Conservation (phyloP, 805 yeast genomes). For the Starmera quercuum region DNA sequence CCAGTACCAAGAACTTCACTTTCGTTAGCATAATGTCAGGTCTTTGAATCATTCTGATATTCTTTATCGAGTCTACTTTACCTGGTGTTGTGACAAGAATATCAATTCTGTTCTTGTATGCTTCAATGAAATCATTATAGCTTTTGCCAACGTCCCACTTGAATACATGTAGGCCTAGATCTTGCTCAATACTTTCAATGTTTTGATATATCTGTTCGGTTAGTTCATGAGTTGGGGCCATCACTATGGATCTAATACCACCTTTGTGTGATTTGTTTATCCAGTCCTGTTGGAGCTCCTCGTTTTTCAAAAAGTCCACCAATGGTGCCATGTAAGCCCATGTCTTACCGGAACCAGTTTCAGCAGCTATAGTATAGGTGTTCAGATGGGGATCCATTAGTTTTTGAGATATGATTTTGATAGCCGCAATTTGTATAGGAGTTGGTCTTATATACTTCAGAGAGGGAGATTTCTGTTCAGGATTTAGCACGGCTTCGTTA, state of each 20-base stretch:
- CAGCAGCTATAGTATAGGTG: constrained; percentile 82
- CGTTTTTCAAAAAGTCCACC: constrained; percentile 56
- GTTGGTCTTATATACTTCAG: constrained; percentile 41
- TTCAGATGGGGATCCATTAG: constrained; percentile 36
- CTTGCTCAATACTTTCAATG: constrained; percentile 23
- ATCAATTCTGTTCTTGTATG: constrained; percentile 53
- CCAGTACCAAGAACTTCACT: constrained; percentile 64
- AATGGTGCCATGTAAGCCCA: constrained; percentile 83
- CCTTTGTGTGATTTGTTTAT: constrained; percentile 26
- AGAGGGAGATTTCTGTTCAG: constrained; percentile 4
- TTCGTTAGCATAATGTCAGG: constrained; percentile 32
- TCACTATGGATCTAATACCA: constrained; percentile 59
- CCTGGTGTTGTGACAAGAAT: constrained; percentile 83
- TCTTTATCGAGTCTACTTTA: constrained; percentile 39
- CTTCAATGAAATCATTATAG: constrained; percentile 42
- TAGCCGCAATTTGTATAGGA: constrained; percentile 76
- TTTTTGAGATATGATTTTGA: constrained; percentile 27
- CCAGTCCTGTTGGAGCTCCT: constrained; percentile 32
- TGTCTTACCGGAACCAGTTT: constrained; percentile 96
- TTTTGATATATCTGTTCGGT: constrained; percentile 66
- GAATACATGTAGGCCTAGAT: constrained; percentile 36
- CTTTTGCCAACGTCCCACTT: constrained; percentile 61
- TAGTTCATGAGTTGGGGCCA: constrained; percentile 86
- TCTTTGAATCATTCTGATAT: constrained; percentile 25
- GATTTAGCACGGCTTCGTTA: not conserved